Percentiles rank a stretch among this genome's conserved stretches.
Evolutionary conservation across 129 eudicot species (phyloP).

Genomic region (Deinandra increscens): DNA sequence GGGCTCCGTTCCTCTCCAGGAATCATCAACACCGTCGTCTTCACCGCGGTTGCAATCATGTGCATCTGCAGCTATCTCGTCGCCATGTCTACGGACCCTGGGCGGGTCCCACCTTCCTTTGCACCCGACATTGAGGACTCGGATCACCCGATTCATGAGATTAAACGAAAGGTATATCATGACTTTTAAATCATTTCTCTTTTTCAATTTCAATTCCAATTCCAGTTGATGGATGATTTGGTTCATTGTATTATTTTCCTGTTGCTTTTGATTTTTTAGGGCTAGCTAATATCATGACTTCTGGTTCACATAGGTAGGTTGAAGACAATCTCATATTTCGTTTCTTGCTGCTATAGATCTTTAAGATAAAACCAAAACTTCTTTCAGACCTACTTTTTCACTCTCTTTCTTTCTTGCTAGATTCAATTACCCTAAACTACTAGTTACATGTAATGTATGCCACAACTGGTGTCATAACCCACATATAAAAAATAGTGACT

Average conservation of each 20-base stretch:
- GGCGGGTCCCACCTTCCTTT: conserved; percentile 67
- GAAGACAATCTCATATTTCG: too few species aligned
- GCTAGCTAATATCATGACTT: too few species aligned
- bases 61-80: conserved; percentile 49
- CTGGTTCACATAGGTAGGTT: too few species aligned
- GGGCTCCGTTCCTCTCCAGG: conserved; percentile 87
- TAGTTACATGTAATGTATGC: too few species aligned
- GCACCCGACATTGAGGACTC: conserved; percentile 80
- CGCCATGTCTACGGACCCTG: conserved; percentile 78
- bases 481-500: too few species aligned
- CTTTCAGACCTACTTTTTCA: too few species aligned
- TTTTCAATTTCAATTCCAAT: background rate
- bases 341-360: too few species aligned
- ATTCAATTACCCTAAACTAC: too few species aligned
- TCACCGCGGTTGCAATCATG: conserved; percentile 54
- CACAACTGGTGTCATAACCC: too few species aligned
- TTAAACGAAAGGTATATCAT: conserved; percentile 75
- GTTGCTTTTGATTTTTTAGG: background rate
- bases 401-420: too few species aligned
- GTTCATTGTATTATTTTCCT: background rate
- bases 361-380: too few species aligned
- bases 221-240: background rate
- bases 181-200: too few species aligned
- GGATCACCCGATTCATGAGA: conserved; percentile 70
- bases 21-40: conserved; percentile 49